Conservation (phyloP, 495 filamentous ascomycete genomes). For the Trichoderma asperelloides region DNA sequence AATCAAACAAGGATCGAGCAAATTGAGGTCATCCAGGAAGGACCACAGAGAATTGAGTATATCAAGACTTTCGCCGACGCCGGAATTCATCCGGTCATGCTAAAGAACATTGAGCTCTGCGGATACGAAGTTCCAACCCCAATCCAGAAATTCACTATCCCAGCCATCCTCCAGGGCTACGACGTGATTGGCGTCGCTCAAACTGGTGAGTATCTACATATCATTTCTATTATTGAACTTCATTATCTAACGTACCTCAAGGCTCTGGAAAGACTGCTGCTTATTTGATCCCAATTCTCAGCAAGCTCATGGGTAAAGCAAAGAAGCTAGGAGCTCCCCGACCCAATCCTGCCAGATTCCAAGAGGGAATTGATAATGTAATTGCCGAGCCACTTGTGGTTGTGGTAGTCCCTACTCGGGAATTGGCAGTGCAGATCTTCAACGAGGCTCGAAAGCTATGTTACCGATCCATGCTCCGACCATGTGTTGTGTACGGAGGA, state of each 20-base stretch:
- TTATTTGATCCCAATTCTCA: constrained; percentile 81
- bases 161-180: constrained; percentile 58
- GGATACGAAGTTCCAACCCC: constrained; percentile 62
- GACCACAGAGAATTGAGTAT: constrained; percentile 41
- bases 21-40: constrained; percentile 53
- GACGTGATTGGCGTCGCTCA: constrained; percentile 86
- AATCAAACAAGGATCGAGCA: constrained; percentile 38
- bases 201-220: constrained; percentile 56
- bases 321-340: constrained; percentile 71
- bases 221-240: neutral
- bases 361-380: constrained; percentile 37
- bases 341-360: constrained; percentile 43
- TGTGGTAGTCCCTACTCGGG: constrained; percentile 77
- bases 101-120: constrained; percentile 64
- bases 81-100: constrained; percentile 76
- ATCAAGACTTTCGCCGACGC: constrained; percentile 61
- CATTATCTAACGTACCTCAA: constrained; percentile 24
- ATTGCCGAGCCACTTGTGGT: constrained; percentile 80
- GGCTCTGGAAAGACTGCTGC: constrained; percentile 95
- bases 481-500: constrained; percentile 86
- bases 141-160: constrained; percentile 76
- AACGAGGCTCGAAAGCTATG: constrained; percentile 84
- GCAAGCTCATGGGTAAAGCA: constrained; percentile 87
- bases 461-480: constrained; percentile 89
- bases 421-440: constrained; percentile 89